A percentile compares a stretch with the other conserved stretches of the same genome.
phyloP scores from a whole-genome alignment of 345 rosid species.

The Psidium friedrichsthalianum region DNA sequence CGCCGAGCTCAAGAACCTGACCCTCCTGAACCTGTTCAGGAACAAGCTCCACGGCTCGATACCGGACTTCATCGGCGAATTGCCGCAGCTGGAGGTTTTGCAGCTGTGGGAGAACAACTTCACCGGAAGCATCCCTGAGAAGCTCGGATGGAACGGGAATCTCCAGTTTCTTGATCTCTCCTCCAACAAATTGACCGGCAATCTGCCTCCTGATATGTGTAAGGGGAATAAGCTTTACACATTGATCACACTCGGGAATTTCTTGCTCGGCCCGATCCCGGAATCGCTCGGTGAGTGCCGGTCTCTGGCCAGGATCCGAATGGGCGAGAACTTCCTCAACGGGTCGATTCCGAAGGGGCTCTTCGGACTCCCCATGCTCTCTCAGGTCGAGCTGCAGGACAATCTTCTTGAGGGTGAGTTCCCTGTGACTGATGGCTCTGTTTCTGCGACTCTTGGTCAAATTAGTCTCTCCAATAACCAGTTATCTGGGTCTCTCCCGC shows the following conservation, averaged over 20 bases:
- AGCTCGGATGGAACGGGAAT: slow-evolving; percentile 29
- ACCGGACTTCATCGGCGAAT: slow-evolving; percentile 28
- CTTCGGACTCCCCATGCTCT: slow-evolving; percentile 27
- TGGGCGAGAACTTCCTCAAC: slow-evolving; percentile 40
- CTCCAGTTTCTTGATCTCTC: slow-evolving; percentile 26
- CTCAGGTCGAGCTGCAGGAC: slow-evolving; percentile 42
- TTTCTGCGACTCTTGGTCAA: slow-evolving; percentile 27
- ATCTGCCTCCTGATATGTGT: slow-evolving; percentile 31
- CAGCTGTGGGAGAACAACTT: slow-evolving; percentile 48
- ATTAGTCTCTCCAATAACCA: slow-evolving; percentile 36
- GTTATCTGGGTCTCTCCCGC: slow-evolving; percentile 29
- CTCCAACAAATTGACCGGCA: slow-evolving; percentile 36
- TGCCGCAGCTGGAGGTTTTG: slow-evolving; percentile 32
- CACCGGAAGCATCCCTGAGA: slow-evolving; percentile 29
- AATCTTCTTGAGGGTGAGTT: slow-evolving; percentile 30
- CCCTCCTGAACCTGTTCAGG: slow-evolving; percentile 30
- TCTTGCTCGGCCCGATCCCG: slow-evolving; percentile 38
- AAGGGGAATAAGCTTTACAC: slow-evolving; percentile 25
- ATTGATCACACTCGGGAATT: slow-evolving; percentile 30
- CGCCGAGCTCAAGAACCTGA: slow-evolving; percentile 29
- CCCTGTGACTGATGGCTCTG: slow-evolving; percentile 14
- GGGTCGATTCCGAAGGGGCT: slow-evolving; percentile 39
- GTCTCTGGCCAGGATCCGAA: slow-evolving; percentile 31
- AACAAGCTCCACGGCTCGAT: slow-evolving; percentile 39
- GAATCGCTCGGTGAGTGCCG: slow-evolving; percentile 26